Evolutionary conservation across 108 stramenopile genomes (phyloP).

Genomic region (Pseudonitzschia multiseries): DNA sequence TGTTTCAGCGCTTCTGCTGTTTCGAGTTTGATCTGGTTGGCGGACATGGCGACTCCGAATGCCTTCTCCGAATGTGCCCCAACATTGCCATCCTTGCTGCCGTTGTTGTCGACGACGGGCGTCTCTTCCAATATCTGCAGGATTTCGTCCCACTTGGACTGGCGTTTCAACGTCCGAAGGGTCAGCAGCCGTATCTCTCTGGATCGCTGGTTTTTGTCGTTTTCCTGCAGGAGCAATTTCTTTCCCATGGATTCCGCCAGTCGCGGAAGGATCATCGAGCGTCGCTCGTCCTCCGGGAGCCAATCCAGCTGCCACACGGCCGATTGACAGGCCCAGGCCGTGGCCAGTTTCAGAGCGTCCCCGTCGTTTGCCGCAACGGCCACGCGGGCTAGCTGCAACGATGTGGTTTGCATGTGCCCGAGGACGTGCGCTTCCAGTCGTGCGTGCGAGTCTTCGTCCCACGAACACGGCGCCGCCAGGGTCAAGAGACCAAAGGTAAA

Average conservation of each 20-base stretch:
- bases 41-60: constrained; percentile 24
- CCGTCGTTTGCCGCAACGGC: constrained; percentile 7
- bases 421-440: constrained; percentile 30
- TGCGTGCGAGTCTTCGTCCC: constrained; percentile 8
- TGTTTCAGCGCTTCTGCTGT: constrained; percentile 38
- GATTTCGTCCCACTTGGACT: constrained; percentile 61
- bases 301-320: constrained; percentile 54
- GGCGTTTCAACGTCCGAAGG: constrained; percentile 49
- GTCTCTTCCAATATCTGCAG: constrained; percentile 43
- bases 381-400: constrained; percentile 41
- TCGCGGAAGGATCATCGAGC: constrained; percentile 57
- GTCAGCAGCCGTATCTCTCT: constrained; percentile 59
- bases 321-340: constrained; percentile 47
- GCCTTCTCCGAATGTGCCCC: constrained; percentile 3
- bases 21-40: constrained; percentile 22
- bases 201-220: constrained; percentile 14
- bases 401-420: constrained; percentile 39
- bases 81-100: background rate
- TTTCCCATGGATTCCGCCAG: constrained; percentile 68
- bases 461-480: constrained; percentile 39
- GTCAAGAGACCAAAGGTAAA: constrained; percentile 35
- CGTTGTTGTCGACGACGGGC: background rate
- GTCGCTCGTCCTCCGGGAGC: constrained; percentile 34
- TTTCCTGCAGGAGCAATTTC: constrained; percentile 35
- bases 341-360: constrained; percentile 15